Base-by-base conservation (phyloP, 352 stramenopile species). In the Pythium brachiatum region DNA sequence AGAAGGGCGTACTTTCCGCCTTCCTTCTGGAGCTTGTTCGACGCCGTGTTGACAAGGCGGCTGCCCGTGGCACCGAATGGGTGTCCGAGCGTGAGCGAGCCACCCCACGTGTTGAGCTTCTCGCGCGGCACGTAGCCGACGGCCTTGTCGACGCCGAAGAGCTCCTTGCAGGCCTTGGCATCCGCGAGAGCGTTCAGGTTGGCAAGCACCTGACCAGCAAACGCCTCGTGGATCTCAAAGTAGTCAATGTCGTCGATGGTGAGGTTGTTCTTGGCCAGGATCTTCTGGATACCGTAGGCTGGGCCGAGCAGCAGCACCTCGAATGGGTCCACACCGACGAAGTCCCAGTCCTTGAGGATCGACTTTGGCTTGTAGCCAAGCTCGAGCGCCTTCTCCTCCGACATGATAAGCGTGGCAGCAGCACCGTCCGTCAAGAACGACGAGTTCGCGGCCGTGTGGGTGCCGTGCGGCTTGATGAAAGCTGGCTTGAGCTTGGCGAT, bases 171-270 rank as follows among this genome's bases (percentile, higher is more conserved):
- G 74, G 97, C 98, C 73, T 95, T 88, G 51, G 96, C 83, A 18
- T 95, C 96, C 32, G 95, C 83, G 71, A 99, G 86, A 11, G 96
- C 97, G 47, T 92, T 95, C 62, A 99, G 74, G 76, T 99, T 99
- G 48, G 94, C 90, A 9, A 99, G 83, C 67, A 99, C 93, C 76
- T 99, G 97, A 29, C 97, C 97, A 26, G 97, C 97, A 79, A 99
- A 99, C 13, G 97, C 97, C 70, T 99, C 97, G 74, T 99, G 97
- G 69, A 99, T 98, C 84, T 99, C 97, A 65, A 98, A 99, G 55
- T 98, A 96, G 72, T 98, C 96, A 73, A 99, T 98, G 70, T 99
- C 97, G 60, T 91, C 92, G 62, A 90, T 69, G 78, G 76, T 95
- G 43, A 97, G 70, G 62, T 93, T 92, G 76, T 94, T 83, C 61